Evolutionary conservation across 306 rosid genomes (phyloP), one percentile per base, ranked within the genome.

Genomic region (Dalbergia oliveri): DNA sequence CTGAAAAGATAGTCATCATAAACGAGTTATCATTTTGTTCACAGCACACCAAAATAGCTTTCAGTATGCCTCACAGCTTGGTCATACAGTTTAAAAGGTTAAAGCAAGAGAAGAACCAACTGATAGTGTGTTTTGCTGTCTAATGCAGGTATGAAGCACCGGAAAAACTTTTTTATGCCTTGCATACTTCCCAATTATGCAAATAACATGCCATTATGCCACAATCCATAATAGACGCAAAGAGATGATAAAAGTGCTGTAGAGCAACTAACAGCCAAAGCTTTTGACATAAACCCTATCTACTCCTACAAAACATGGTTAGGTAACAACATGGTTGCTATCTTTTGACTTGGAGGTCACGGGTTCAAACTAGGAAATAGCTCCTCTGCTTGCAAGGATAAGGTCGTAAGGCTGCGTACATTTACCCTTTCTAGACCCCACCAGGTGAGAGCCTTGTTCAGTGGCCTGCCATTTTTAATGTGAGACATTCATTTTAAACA

Each of bases 1-100:
- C 99, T 94, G 91, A 63, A 69, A 72, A 37, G 41, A 37, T 37
- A 37, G 21, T 62, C 65, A 8, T 31, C 49, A 69, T 45, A 71
- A 16, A 77, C 41, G 57, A 41, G 41, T 69, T 5, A 73, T 72
- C 65, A 13, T 19, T 62, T 39, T 47, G 8, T 63, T 7, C 35
- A 73, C 11, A 43, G 18, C 68, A 77, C 57, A 66, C 60, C 5
- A 33, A 35, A 19, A 35, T n/a, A 58, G 21, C 61, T 67, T 56
- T 66, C 14, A 6, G 43, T 56, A 81, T 44, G 31, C 18, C 37
- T 18, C 33, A 45, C 8, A 13, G 72, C 57, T 23, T 23, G 41
- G 26, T 23, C 14, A 18, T 4, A 43, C 11, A 39, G 11, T 50
- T 7, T 19, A 68, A 11, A 78, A 78, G 26, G 31, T 51, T 56